Evolutionary conservation across 768 basidiomycete genomes (phyloP), one percentile per base, ranked within the genome.

Genomic region (Rhodotorula toruloides): DNA sequence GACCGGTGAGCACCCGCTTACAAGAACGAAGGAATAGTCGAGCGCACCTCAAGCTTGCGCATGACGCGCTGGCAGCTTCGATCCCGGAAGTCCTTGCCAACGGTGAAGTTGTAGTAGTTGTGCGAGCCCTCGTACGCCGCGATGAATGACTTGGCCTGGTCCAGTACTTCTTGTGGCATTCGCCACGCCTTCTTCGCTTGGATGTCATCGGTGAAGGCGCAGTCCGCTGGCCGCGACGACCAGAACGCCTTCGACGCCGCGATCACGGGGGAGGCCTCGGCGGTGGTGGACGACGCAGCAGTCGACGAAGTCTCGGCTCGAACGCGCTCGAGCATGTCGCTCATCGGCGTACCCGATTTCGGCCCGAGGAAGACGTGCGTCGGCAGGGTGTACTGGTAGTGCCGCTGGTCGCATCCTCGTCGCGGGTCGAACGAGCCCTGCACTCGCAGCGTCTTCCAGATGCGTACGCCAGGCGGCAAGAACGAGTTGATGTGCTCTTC

Each of bases 101-200:
- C 85, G 0, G 96, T 98, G 74, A 93, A 98, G 76, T 98, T 98
- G 78, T 96, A 92, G 77, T 94, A 99, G 77, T 98, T 98, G 78
- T 96, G 92, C 4, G 90, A 90, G 12, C 90, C 93, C 71, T 88
- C 83, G 74, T 85, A 98, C 74, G 81, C 84, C 58, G 81, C 79
- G 9, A 86, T 84, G 3, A 83, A 77, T 21, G 76, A 78, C 58
- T 86, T 81, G 36, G 96, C 79, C 42, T 78, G 74, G 53, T 81
- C 82, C 32, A 96, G 66, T 31, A 84, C 82, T 14, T 81, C 82
- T 5, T 79, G 48, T 39, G 77, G 74, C 19, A 85, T 82, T 62
- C 91, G 83, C 87, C 89, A 97, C 13, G 79, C 79, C 67, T 78
- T 73, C 31, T 72, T 72, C 14, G 57, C 63, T 29, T 21, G 21